Conservation (phyloP, 257 asterid species). For the Lavandula angustifolia region DNA sequence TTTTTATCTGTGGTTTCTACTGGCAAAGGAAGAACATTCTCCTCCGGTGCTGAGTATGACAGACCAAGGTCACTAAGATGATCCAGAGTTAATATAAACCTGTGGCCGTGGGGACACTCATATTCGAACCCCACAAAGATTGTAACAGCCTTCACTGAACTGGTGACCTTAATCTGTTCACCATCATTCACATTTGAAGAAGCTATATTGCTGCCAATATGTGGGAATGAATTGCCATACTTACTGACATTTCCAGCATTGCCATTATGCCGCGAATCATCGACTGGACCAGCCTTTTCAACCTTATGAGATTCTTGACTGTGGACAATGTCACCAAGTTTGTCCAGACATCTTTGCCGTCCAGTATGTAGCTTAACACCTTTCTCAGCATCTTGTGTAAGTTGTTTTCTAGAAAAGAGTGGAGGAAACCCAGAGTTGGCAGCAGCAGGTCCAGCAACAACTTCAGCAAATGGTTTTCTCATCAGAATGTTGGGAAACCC, state of each 20-base stretch:
- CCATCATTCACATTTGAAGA: constrained; percentile 37
- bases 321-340: constrained; percentile 41
- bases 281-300: constrained; percentile 36
- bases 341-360: constrained; percentile 37
- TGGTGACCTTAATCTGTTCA: constrained; percentile 39
- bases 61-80: constrained; percentile 79
- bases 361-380: constrained; percentile 46
- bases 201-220: constrained; percentile 43
- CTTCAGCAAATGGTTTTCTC: constrained; percentile 93
- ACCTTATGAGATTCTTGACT: constrained; percentile 45
- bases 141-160: constrained; percentile 46
- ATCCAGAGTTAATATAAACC: constrained; percentile 70
- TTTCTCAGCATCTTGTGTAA: constrained; percentile 48
- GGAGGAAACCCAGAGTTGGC: constrained; percentile 75
- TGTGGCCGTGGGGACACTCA: constrained; percentile 93
- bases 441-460: constrained; percentile 83
- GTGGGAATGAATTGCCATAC: constrained; percentile 46
- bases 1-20: constrained; percentile 47
- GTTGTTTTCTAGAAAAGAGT: constrained; percentile 61
- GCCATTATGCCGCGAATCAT: constrained; percentile 35
- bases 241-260: constrained; percentile 29
- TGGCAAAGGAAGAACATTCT: constrained; percentile 41
- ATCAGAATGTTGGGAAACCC: constrained; percentile 54
- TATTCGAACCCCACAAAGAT: constrained; percentile 81
- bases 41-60: constrained; percentile 56